Base-by-base conservation (phyloP, 2,329 filamentous ascomycete species). In the Chrysosporium queenslandicum region DNA sequence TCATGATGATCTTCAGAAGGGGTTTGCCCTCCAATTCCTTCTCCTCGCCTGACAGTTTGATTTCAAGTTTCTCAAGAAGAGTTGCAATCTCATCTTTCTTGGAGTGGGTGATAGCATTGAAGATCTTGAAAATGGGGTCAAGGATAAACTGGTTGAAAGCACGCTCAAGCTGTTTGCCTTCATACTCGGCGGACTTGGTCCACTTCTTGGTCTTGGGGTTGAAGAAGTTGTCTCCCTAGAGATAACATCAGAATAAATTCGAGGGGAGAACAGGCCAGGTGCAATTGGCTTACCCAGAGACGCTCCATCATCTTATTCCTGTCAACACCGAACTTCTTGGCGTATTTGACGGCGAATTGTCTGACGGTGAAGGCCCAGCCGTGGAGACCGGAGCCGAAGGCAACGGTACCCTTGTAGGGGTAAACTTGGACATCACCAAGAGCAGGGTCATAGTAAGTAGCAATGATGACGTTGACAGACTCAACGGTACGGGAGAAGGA, bases 281-380 rank as follows among this genome's bases (percentile, higher is more conserved):
- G 12, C 14, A 12, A 23, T 48, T 29, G 4, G 68, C 82, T 74
- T 76, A 87, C 84, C 92, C 92, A 98, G 64, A 98, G 88, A 85
- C 92, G 89, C 80, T 96, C 88, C 87, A 97, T 95, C 92, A 98
- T 96, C 88, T 97, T 97, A 79, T 84, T 86, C 76, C 90, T 90
- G 84, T 98, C 91, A 66, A 98, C 92, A 86, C 92, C 92, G 68
- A 98, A 98, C 79, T 98, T 98, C 89, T 97, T 97, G 77, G 91
- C 86, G 75, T 98, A 98, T 68, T 85, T 83, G 71, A 82, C 74
- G 65, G 92, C 92, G 76, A 98, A 98, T 77, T 98, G 92, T 70
- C 92, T 87, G 78, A 97, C 78, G 68, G 92, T 98, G 85, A 98
- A 98, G 69, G 89, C 91, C 92, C 92, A 98, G 75, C 92, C 92